phyloP scores from a whole-genome alignment of 1,284 basidiomycete genomes.

The Lentinus polychrous region DNA sequence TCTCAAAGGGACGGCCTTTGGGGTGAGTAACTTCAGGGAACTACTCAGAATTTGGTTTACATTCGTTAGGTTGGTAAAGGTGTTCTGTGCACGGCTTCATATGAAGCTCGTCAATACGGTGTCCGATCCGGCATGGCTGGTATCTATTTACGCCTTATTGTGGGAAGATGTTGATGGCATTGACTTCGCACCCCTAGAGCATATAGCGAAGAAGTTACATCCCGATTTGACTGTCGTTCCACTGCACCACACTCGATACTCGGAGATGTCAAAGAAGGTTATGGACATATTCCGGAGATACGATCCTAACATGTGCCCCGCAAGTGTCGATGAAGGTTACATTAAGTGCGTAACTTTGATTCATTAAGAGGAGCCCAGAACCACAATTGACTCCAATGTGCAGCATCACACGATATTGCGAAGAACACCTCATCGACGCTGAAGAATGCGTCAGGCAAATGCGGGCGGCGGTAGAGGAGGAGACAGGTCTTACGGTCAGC shows the following conservation, averaged over 20 bases:
- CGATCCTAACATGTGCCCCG: slow-evolving; percentile 74
- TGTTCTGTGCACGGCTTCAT: slow-evolving; percentile 83
- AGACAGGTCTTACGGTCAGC: slow-evolving; percentile 86
- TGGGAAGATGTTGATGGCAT: neutral
- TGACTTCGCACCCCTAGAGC: slow-evolving; percentile 37
- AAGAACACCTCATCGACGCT: slow-evolving; percentile 54
- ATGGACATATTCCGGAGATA: slow-evolving; percentile 71
- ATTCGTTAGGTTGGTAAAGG: slow-evolving; percentile 58
- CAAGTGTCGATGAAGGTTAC: slow-evolving; percentile 87
- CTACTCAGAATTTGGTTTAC: neutral
- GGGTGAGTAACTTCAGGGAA: slow-evolving; percentile 41
- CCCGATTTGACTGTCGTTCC: slow-evolving; percentile 81
- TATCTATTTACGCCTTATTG: slow-evolving; percentile 23
- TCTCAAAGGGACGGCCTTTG: slow-evolving; percentile 82
- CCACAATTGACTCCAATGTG: neutral
- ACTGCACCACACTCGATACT: slow-evolving; percentile 61
- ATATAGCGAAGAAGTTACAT: slow-evolving; percentile 91
- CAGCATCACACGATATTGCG: slow-evolving; percentile 76
- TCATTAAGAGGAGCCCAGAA: neutral
- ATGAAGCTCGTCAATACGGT: slow-evolving; percentile 86
- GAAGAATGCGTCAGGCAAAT: slow-evolving; percentile 77
- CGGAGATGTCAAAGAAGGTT: slow-evolving; percentile 61
- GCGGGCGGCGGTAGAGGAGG: slow-evolving; percentile 60
- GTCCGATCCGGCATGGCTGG: slow-evolving; percentile 87
- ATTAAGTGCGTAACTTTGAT: slow-evolving; percentile 54